Evolutionary conservation across 352 stramenopile genomes (phyloP).

Genomic region (Globisporangium radiosum): DNA sequence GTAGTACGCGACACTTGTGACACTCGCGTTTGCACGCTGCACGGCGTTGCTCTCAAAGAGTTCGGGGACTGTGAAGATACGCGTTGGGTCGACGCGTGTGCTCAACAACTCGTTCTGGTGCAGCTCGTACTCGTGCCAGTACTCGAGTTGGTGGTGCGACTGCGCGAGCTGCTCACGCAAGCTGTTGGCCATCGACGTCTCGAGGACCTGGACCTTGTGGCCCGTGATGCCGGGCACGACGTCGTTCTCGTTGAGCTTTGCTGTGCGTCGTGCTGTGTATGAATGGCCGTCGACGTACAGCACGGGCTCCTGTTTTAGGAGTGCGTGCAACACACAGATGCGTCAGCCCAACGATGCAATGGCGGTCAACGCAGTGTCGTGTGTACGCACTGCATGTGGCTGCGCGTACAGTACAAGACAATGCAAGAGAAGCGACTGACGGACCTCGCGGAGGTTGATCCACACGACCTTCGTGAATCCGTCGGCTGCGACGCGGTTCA

Average conservation of each 20-base stretch:
- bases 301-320: conserved; percentile 48
- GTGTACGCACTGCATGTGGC: not conserved
- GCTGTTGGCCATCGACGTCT: conserved; percentile 75
- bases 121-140: conserved; percentile 69
- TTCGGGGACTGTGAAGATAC: conserved; percentile 60
- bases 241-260: conserved; percentile 81
- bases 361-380: no score
- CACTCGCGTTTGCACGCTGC: conserved; percentile 18
- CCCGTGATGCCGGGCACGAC: conserved; percentile 74
- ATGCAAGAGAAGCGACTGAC: not conserved
- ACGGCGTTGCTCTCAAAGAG: conserved; percentile 49
- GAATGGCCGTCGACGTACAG: conserved; percentile 74
- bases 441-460: conserved; percentile 75
- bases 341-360: not conserved
- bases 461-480: conserved; percentile 79
- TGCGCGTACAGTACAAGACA: not conserved
- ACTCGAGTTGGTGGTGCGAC: conserved; percentile 54
- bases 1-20: conserved; percentile 54
- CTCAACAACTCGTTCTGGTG: conserved; percentile 58
- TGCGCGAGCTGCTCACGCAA: conserved; percentile 57
- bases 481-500: conserved; percentile 52
- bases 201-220: conserved; percentile 75
- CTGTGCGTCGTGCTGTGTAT: conserved; percentile 64
- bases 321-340: not conserved
- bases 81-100: conserved; percentile 27